These are phyloP conservation scores for Iodosphaeria phyllophila DNA, from an alignment of 2,329 filamentous ascomycete species.

Conservation along the genomic window DNA sequence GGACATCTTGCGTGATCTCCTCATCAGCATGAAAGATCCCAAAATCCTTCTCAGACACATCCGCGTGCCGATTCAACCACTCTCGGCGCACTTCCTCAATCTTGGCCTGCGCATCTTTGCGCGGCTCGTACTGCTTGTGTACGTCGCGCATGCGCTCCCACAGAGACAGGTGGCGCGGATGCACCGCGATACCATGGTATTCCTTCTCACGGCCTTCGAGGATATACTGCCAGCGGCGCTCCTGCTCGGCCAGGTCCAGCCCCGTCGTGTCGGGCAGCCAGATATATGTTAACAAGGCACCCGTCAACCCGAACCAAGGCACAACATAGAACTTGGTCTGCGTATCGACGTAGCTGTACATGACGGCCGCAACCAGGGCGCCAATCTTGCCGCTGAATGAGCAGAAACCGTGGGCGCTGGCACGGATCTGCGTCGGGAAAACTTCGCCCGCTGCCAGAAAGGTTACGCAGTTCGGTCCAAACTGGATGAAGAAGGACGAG, in stretches of 20 bases:
- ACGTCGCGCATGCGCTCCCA: slow-evolving; percentile 72
- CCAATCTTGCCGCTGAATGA: slow-evolving; percentile 80
- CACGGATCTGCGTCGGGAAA: slow-evolving; percentile 82
- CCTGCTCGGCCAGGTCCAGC: slow-evolving; percentile 91
- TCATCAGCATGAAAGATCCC: slow-evolving; percentile 25
- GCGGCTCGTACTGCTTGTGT: slow-evolving; percentile 67
- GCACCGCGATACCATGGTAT: slow-evolving; percentile 86
- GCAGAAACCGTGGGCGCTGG: slow-evolving; percentile 83
- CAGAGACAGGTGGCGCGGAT: slow-evolving; percentile 70
- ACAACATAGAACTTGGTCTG: slow-evolving; percentile 80
- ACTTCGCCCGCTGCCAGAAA: slow-evolving; percentile 94
- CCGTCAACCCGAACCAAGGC: slow-evolving; percentile 77
- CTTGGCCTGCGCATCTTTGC: slow-evolving; percentile 66
- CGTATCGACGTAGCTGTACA: slow-evolving; percentile 88
- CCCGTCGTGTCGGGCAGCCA: slow-evolving; percentile 96
- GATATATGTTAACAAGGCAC: slow-evolving; percentile 63
- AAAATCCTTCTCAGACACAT: slow-evolving; percentile 27
- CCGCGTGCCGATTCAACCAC: slow-evolving; percentile 34
- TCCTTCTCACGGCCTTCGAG: slow-evolving; percentile 57
- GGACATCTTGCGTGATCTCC: slow-evolving; percentile 32
- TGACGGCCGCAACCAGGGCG: slow-evolving; percentile 66
- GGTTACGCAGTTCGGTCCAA: slow-evolving; percentile 88
- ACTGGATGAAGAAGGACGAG: slow-evolving; percentile 98
- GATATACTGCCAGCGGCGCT: slow-evolving; percentile 82
- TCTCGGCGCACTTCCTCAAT: slow-evolving; percentile 61